A percentile compares a stretch with the other conserved stretches of the same genome.
phyloP scores from a whole-genome alignment of 179 eudicot species.

The Silene vulgaris region DNA sequence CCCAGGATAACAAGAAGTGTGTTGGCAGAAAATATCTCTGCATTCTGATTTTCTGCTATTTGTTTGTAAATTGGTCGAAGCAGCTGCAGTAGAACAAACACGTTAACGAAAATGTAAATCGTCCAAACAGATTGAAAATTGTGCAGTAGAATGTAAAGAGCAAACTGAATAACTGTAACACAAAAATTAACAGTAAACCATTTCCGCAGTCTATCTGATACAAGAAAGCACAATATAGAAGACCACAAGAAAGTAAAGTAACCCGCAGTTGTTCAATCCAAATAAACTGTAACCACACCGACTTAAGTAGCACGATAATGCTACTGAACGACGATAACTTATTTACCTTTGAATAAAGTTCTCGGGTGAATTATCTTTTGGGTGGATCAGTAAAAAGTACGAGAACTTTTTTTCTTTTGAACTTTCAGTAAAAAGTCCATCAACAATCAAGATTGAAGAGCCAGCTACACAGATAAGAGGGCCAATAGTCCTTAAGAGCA shows the following conservation, averaged over 20 bases:
- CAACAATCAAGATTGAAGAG: neutral
- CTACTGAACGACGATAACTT: neutral
- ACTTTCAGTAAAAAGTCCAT: neutral
- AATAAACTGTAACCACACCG: neutral
- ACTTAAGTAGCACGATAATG: neutral
- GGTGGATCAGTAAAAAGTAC: neutral
- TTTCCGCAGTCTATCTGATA: neutral
- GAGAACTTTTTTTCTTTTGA: neutral
- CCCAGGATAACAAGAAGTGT: slow-evolving; percentile 95
- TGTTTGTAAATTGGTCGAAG: slow-evolving; percentile 96
- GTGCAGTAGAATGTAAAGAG: neutral
- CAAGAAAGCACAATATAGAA: neutral
- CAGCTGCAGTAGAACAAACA: slow-evolving; percentile 55
- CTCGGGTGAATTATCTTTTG: neutral
- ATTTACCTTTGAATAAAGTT: neutral
- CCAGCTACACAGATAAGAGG: slow-evolving; percentile 4
- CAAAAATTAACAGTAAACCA: too few species aligned
- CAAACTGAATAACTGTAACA: neutral
- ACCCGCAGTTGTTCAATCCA: neutral
- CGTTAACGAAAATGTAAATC: neutral
- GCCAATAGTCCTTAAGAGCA: neutral
- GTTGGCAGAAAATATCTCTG: slow-evolving; percentile 94
- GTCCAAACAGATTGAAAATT: neutral
- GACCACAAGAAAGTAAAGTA: neutral
- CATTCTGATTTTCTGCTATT: slow-evolving; percentile 95